These are phyloP conservation scores for Melampsora larici-populina DNA, from an alignment of 1,284 basidiomycete genomes.

Conservation along the genomic window DNA sequence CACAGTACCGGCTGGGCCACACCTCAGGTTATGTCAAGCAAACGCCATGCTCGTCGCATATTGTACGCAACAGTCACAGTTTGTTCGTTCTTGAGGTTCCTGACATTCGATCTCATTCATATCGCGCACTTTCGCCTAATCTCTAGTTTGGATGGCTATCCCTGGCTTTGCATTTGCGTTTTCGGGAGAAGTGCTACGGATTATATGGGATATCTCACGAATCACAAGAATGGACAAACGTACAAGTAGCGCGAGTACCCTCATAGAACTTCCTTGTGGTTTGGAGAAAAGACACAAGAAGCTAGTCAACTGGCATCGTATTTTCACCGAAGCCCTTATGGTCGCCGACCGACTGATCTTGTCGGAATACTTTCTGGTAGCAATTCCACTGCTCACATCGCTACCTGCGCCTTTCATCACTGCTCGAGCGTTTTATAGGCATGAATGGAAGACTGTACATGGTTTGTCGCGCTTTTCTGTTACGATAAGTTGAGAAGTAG, in stretches of 20 bases:
- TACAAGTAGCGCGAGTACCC: background rate
- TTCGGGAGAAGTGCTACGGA: background rate
- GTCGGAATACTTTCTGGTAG: background rate
- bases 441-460: constrained; percentile 7
- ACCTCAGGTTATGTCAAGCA: constrained; percentile 10
- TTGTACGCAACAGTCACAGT: background rate
- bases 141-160: constrained; percentile 2
- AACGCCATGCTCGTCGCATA: background rate
- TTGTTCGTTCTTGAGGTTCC: background rate
- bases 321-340: background rate
- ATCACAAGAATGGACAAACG: background rate
- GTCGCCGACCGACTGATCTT: background rate
- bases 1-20: background rate
- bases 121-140: background rate
- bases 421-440: background rate
- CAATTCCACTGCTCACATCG: background rate
- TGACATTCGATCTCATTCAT: background rate
- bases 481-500: background rate
- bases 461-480: background rate
- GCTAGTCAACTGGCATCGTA: background rate
- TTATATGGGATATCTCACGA: background rate
- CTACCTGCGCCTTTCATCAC: constrained; percentile 12
- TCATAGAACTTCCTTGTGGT: background rate
- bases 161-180: constrained; percentile 10
- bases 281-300: background rate